Base-by-base conservation (phyloP, 2,329 filamentous ascomycete genomes). In the Botryotinia calthae region DNA sequence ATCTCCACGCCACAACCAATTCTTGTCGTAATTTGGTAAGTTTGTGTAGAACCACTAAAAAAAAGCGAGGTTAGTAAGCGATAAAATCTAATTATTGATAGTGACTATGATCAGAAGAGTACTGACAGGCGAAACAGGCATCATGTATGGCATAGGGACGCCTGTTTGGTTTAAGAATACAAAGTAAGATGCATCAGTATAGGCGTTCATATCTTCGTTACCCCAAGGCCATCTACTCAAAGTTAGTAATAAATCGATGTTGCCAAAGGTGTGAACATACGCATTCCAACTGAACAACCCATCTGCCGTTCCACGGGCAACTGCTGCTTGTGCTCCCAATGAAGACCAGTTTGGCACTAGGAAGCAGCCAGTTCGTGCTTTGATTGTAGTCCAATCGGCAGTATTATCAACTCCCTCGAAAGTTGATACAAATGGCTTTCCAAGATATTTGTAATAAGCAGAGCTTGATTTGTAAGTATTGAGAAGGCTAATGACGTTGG, bases 151-250 rank as follows among this genome's bases (percentile, higher is more conserved):
- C 42, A 25, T 64, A 14, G 62, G n/a, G 8, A 46, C n/a, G 2
- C 42, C 62, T 31, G 42, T 46, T 31, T 46, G 40, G 31, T 70
- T 59, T n/a, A 70, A 44, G 28, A 59, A 69, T 20, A 46, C 37
- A 9, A 54, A 58, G 28, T 70, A 70, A 34, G n/a, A 59, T 10
- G 56, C 67, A 61, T 62, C 22, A 40, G 40, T 28, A 46, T 70
- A 70, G 14, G 56, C 48, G 28, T 62, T 62, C 22, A 70, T 62
- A 22, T 70, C 42, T 14, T 18, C 4, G 3, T 51, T 34, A 14
- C 68, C 67, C 56, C 56, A 70, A 10, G 56, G 68, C 68, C 68
- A 70, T 48, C 61, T 63, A 44, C 2, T 44, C 8, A 63, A 63
- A 28, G 25, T 44, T 4, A 63, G 61, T 44, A 5, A 44, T 5